Evolutionary conservation across 1,284 basidiomycete species (phyloP).

Genomic region (Rhodotorula sp.): DNA sequence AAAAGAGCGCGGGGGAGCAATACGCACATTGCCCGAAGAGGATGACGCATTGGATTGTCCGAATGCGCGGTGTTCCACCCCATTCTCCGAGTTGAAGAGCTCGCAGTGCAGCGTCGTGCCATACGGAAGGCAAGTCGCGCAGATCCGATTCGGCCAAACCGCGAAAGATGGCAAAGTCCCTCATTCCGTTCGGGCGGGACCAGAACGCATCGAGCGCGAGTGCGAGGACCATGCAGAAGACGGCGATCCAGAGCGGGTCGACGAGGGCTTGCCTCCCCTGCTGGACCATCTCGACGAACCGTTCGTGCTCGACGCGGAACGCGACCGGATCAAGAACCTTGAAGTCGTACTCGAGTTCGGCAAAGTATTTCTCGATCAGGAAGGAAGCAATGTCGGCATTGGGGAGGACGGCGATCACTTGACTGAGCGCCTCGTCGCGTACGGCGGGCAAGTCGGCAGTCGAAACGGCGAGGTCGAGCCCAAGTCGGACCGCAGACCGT

Average conservation of each 20-base stretch:
- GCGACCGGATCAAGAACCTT: constrained; percentile 34
- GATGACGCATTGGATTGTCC: constrained; percentile 37
- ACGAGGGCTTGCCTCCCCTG: constrained; percentile 32
- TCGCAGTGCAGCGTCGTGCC: constrained; percentile 39
- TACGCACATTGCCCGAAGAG: constrained; percentile 7
- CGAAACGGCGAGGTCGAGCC: constrained; percentile 36
- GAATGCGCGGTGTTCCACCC: constrained; percentile 39
- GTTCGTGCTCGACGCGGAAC: constrained; percentile 34
- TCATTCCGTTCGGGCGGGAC: constrained; percentile 26
- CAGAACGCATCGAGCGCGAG: constrained; percentile 42
- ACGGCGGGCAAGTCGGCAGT: constrained; percentile 27
- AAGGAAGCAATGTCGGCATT: constrained; percentile 30
- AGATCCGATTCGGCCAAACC: constrained; percentile 35
- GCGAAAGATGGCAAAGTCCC: constrained; percentile 33
- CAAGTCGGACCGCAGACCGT: constrained; percentile 34
- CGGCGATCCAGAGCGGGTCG: constrained; percentile 42
- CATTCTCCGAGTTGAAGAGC: constrained; percentile 42
- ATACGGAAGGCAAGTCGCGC: constrained; percentile 37
- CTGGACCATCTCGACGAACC: constrained; percentile 35
- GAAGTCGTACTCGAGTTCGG: constrained; percentile 39
- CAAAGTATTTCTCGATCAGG: constrained; percentile 30
- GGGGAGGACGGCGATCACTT: constrained; percentile 41
- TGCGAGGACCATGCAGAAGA: constrained; percentile 41
- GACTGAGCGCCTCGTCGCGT: constrained; percentile 28
- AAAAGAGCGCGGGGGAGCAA: neutral